Evolutionary conservation across 495 filamentous ascomycete species (phyloP).

Genomic region (Penicillium chermesinum): DNA sequence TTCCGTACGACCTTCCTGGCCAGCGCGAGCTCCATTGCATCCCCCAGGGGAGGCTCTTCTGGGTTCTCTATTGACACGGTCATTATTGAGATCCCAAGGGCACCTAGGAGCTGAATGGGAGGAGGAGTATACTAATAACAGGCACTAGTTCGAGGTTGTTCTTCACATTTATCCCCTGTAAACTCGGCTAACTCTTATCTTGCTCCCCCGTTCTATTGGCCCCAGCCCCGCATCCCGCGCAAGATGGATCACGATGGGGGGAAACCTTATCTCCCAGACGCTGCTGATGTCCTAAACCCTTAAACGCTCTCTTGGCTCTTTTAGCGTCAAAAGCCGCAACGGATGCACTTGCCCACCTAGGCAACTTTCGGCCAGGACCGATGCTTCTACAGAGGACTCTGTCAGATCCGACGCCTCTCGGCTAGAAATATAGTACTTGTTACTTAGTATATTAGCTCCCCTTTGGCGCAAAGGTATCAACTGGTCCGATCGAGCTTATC

Average conservation of each 20-base stretch:
- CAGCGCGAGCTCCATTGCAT: conserved; percentile 6
- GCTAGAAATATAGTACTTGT: too few relatives aligned
- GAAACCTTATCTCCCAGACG: background rate
- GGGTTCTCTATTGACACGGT: background rate
- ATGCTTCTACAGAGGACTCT: too few relatives aligned
- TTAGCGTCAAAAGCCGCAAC: too few relatives aligned
- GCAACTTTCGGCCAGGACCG: background rate
- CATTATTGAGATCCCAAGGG: conserved; percentile 3
- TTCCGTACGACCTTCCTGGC: conserved; percentile 32
- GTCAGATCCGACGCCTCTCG: too few relatives aligned
- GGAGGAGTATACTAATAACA: too few relatives aligned
- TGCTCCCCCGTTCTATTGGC: conserved; percentile 14
- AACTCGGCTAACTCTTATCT: conserved; percentile 14
- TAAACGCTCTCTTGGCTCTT: background rate
- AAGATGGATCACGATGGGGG: background rate
- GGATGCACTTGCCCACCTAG: background rate
- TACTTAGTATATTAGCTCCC: too few relatives aligned
- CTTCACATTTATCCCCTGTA: too few relatives aligned
- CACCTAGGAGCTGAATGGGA: too few relatives aligned
- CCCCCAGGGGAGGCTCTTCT: conserved; percentile 3
- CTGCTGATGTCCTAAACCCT: too few relatives aligned
- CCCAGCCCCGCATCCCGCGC: conserved; percentile 1
- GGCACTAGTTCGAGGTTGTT: too few relatives aligned
- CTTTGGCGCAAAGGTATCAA: too few relatives aligned
- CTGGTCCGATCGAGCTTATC: too few relatives aligned